Percentiles rank a stretch among this genome's conserved stretches.
Evolutionary conservation across 2,329 filamentous ascomycete species (phyloP).

Genomic region (Fusarium chuoi): DNA sequence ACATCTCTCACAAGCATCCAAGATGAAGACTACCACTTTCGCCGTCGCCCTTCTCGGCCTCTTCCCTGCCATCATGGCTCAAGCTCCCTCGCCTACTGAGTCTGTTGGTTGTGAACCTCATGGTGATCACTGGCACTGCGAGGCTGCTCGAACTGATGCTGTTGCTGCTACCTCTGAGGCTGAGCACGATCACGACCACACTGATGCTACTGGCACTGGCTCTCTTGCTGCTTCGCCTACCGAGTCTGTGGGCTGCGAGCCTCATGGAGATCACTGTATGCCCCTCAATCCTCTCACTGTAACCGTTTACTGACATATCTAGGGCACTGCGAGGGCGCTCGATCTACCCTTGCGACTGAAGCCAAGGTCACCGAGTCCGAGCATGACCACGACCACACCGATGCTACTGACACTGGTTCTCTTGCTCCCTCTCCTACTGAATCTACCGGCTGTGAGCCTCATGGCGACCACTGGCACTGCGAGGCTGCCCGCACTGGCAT

Average conservation of each 20-base stretch:
- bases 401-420: background rate
- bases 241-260: conserved; percentile 36
- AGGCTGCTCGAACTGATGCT: conserved; percentile 32
- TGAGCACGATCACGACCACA: background rate
- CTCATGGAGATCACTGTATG: conserved; percentile 38
- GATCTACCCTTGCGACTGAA: conserved; percentile 9
- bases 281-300: background rate
- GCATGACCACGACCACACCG: conserved; percentile 1
- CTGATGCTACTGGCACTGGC: background rate
- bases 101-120: conserved; percentile 39
- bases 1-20: background rate
- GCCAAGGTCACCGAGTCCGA: conserved; percentile 12
- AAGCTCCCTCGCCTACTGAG: conserved; percentile 41
- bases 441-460: conserved; percentile 37
- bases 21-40: conserved; percentile 41
- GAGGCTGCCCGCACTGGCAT: conserved; percentile 34
- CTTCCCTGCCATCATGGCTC: conserved; percentile 35
- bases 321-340: conserved; percentile 39
- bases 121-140: conserved; percentile 42
- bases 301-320: background rate
- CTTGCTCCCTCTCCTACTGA: conserved; percentile 38
- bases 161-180: background rate
- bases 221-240: conserved; percentile 30
- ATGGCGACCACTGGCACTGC: conserved; percentile 42
- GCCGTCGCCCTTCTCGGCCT: conserved; percentile 38